Evolutionary conservation across 139 green algal genomes (phyloP).

Genomic region (Auxenochlorella pyrenoidosa): DNA sequence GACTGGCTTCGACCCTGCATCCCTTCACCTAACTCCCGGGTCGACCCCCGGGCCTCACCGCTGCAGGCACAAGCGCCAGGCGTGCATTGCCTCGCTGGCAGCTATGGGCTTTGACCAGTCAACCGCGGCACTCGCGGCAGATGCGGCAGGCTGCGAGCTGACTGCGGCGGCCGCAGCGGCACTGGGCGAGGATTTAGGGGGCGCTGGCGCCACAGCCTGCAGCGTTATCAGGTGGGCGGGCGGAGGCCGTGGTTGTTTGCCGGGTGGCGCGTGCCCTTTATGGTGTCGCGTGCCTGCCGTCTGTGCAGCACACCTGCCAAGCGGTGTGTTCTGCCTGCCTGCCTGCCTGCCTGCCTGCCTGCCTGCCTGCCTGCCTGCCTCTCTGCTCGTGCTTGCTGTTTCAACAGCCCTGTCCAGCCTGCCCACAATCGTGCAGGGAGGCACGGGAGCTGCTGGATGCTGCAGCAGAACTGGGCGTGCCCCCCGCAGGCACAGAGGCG

Average conservation of each 20-base stretch:
- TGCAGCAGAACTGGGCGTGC: neutral
- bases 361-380: neutral
- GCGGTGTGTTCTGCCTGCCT: too few relatives aligned
- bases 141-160: neutral
- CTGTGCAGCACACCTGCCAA: too few relatives aligned
- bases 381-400: neutral
- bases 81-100: neutral
- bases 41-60: neutral
- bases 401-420: neutral
- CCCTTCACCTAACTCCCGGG: neutral
- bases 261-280: too few relatives aligned
- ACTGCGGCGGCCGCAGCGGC: neutral
- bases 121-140: neutral
- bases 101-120: neutral
- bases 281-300: too few relatives aligned
- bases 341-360: neutral
- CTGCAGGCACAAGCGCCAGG: constrained; percentile 13
- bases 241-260: too few relatives aligned
- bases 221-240: constrained; percentile 1
- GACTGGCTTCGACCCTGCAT: neutral
- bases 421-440: neutral
- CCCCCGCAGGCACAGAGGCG: neutral
- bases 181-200: neutral
- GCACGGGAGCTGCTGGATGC: neutral
- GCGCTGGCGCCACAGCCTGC: neutral